Conservation (phyloP, 352 stramenopile genomes). For the Aphanomyces cochlioides region DNA sequence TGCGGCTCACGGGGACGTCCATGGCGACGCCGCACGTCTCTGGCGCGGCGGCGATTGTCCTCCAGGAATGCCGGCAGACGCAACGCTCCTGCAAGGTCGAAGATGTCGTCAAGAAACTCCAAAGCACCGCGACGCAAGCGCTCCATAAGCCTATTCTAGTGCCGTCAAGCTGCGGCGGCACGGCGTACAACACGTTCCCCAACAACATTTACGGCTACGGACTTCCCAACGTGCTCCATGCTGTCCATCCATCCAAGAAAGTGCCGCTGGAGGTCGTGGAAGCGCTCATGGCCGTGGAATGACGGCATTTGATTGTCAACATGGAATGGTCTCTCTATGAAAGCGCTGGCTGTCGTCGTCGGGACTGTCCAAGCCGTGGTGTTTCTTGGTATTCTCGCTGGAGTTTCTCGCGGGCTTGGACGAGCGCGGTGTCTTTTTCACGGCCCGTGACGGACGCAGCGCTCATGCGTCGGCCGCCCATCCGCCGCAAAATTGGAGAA, state of each 20-base stretch:
- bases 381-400: background rate
- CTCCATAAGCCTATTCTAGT: slow-evolving; percentile 67
- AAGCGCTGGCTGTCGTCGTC: background rate
- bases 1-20: slow-evolving; percentile 62
- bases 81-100: background rate
- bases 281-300: background rate
- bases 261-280: background rate
- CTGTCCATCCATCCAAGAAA: background rate
- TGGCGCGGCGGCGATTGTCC: slow-evolving; percentile 54
- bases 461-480: background rate
- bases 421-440: background rate
- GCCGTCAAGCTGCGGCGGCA: slow-evolving; percentile 57
- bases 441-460: background rate
- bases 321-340: background rate
- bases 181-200: slow-evolving; percentile 54
- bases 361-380: no score
- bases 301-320: background rate
- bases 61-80: slow-evolving; percentile 33
- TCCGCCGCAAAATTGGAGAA: background rate
- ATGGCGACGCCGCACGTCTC: slow-evolving; percentile 73
- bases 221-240: slow-evolving; percentile 42
- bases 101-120: slow-evolving; percentile 22
- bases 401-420: background rate
- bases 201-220: slow-evolving; percentile 80
- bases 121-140: slow-evolving; percentile 41